phyloP scores from a whole-genome alignment of 495 filamentous ascomycete genomes.

The Cladorrhinum samala region DNA sequence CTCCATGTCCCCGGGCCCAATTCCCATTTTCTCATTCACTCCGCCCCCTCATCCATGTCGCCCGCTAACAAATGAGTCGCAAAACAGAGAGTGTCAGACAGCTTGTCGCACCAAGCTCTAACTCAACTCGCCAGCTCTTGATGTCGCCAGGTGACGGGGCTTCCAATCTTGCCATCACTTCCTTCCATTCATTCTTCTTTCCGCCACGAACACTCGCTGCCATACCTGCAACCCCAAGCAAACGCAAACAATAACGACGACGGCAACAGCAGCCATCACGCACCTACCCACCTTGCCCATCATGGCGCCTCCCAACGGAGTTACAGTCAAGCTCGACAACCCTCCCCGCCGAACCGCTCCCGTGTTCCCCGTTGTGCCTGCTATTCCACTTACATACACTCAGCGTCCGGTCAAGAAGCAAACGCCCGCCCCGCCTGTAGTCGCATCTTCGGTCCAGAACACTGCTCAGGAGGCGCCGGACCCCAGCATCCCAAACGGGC shows the following conservation, averaged over 20 bases:
- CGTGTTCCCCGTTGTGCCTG: conserved; percentile 21
- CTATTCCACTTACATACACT: conserved; percentile 25
- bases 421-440: conserved; percentile 3
- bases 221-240: no score
- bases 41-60: no score
- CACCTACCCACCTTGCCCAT: neutral
- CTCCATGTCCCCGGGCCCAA: no score
- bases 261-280: neutral
- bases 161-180: neutral
- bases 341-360: conserved; percentile 9
- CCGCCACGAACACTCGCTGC: no score
- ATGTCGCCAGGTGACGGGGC: neutral
- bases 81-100: conserved; percentile 17
- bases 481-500: neutral
- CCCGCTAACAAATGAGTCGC: conserved; percentile 3
- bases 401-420: conserved; percentile 20
- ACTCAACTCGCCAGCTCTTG: neutral
- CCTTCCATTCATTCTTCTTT: no score
- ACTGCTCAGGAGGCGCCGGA: conserved; percentile 4
- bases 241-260: no score
- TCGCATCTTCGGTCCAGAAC: conserved; percentile 1
- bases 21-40: no score
- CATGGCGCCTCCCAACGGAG: conserved; percentile 25
- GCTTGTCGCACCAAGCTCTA: conserved; percentile 16
- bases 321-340: conserved; percentile 19